These are phyloP conservation scores for Linum lewisii DNA, from an alignment of 345 rosid species.

Conservation along the genomic window DNA sequence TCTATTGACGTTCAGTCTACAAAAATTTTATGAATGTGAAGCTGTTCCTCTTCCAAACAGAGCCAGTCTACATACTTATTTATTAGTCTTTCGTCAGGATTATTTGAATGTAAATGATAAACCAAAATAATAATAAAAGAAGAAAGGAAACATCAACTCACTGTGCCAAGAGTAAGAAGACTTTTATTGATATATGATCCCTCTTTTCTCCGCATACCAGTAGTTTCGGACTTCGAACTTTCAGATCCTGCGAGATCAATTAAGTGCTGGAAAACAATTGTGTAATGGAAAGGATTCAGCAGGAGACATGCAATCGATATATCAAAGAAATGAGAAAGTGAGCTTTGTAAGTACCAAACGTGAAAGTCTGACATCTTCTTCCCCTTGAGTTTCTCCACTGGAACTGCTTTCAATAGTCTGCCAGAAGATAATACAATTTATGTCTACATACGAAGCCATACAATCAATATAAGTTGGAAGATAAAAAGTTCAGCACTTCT, in stretches of 20 bases:
- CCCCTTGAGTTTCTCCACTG: constrained; percentile 35
- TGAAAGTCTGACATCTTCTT: constrained; percentile 56
- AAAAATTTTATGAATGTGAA: too few species aligned
- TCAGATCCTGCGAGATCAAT: constrained; percentile 79
- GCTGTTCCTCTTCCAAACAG: too few species aligned
- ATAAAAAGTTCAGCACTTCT: not conserved
- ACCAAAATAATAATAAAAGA: not conserved
- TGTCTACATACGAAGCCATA: constrained; percentile 9
- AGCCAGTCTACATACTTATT: too few species aligned
- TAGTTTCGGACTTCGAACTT: constrained; percentile 70
- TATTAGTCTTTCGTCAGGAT: too few species aligned
- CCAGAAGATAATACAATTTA: constrained; percentile 3
- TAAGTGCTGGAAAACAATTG: constrained; percentile 36
- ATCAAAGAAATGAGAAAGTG: not conserved
- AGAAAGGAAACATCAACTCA: constrained; percentile 17
- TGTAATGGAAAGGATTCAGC: not conserved
- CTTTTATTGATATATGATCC: constrained; percentile 74
- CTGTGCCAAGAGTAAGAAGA: constrained; percentile 67
- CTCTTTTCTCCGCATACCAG: constrained; percentile 63
- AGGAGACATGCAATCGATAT: constrained; percentile 3
- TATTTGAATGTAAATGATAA: constrained; percentile 5
- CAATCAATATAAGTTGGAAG: not conserved
- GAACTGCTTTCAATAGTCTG: constrained; percentile 70
- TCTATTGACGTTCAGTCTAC: too few species aligned
- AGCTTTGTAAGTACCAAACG: constrained; percentile 38